Evolutionary conservation across 192 early-diverging fungal genomes (phyloP), one percentile per base, ranked within the genome.

Genomic region (Podila epigama): DNA sequence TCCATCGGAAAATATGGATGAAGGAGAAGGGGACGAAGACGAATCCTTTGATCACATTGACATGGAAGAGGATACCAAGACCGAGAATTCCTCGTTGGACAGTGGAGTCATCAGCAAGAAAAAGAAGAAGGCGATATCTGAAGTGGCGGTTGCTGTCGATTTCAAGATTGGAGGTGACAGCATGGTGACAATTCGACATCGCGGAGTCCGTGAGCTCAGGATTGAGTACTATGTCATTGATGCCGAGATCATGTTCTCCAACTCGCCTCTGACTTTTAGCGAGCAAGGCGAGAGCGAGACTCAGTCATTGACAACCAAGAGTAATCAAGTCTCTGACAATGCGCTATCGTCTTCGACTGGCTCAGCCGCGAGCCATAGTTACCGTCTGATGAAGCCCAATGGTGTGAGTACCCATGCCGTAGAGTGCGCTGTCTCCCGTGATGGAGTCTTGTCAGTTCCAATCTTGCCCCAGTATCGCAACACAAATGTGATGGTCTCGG

Each of bases 231-330:
- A 86, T 37, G 72, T 60, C 4, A 82, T 84, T 18, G 80, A 86
- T 48, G 73, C 80, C 16, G 85, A 86, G 62, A 73, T 79, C 16
- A 82, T 84, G 67, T 86, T 86, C 57, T 86, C 85, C 0, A 65
- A 56, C 32, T 79, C 69, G 12, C 82, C 85, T 8, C 80, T 86
- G 37, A 75, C 73, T 15, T 81, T 82, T 53, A 70, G 80, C n/a
- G 81, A 82, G 2, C 73, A 83, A 1, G 82, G 78, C 16, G 69
- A 86, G 25, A 64, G 48, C 8, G 63, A 79, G 39, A 67, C 50
- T 13, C 59, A 68, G 25, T 39, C 57, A n/a, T 48, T 15, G 50
- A 25, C 31, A 5, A 32, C 18, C 25, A 66, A 42, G 16, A 42
- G 27, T 3, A 44, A 42, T 7, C 28, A 35, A 40, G 36, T 44